Evolutionary conservation across 129 eudicot genomes (phyloP).

Genomic region (Deinandra increscens): DNA sequence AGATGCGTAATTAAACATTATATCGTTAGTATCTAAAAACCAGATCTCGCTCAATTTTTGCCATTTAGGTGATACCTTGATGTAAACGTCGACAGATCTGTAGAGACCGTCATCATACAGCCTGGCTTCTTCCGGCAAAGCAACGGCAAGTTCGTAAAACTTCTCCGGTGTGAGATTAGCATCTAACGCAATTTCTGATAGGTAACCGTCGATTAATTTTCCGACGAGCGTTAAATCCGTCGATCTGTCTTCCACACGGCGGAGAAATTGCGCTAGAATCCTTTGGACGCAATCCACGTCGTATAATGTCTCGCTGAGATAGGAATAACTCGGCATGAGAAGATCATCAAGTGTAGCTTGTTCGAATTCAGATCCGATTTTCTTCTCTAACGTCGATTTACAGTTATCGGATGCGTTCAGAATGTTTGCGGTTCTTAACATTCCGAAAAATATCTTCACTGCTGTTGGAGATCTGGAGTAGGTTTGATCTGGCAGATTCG

Average conservation of each 20-base stretch:
- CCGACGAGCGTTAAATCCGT: constrained; percentile 69
- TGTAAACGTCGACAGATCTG: constrained; percentile 89
- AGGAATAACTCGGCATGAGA: constrained; percentile 87
- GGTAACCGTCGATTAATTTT: constrained; percentile 83
- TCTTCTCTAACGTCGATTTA: constrained; percentile 60
- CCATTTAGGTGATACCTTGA: constrained; percentile 75
- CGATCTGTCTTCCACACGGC: constrained; percentile 37
- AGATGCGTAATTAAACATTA: background rate
- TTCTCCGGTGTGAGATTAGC: constrained; percentile 74
- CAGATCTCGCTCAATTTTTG: background rate
- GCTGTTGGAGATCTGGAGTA: constrained; percentile 39
- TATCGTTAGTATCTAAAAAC: background rate
- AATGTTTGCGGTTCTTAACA: constrained; percentile 38
- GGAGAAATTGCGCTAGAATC: constrained; percentile 59
- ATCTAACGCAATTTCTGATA: constrained; percentile 91
- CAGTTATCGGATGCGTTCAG: constrained; percentile 43
- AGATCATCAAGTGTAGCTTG: constrained; percentile 85
- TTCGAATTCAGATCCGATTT: constrained; percentile 78
- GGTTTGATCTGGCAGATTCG: constrained; percentile 57
- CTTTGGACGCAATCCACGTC: constrained; percentile 88
- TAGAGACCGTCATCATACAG: constrained; percentile 85
- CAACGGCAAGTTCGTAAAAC: constrained; percentile 56
- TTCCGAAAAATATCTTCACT: constrained; percentile 40
- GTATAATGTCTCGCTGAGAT: constrained; percentile 78
- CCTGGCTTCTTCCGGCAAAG: constrained; percentile 76